phyloP scores from a whole-genome alignment of 441 rosid genomes.

The Gossypium davidsonii region DNA sequence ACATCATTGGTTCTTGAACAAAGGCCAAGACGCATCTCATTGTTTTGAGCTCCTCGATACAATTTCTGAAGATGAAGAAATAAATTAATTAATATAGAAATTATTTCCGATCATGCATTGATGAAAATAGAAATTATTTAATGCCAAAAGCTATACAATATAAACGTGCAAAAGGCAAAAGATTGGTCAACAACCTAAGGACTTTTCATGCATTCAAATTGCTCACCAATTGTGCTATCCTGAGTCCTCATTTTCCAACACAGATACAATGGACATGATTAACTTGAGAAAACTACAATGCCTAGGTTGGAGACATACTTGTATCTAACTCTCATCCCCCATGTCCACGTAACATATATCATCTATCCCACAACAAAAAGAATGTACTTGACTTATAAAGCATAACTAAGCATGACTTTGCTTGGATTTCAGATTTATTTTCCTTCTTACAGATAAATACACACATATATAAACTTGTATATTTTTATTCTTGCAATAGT shows the following conservation, averaged over 20 bases:
- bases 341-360: not conserved
- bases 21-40: constrained; percentile 89
- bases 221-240: not conserved
- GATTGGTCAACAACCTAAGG: not conserved
- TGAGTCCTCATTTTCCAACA: not conserved
- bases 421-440: not conserved
- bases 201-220: not conserved
- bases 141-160: not conserved
- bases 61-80: constrained; percentile 40
- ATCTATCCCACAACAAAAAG: not conserved
- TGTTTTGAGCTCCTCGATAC: constrained; percentile 67
- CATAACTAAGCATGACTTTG: not conserved
- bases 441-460: not conserved
- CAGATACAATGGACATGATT: not conserved
- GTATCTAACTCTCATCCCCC: not conserved
- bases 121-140: not conserved
- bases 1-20: constrained; percentile 84
- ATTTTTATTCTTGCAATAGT: not conserved
- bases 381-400: not conserved
- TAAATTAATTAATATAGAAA: not conserved
- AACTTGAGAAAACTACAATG: not conserved
- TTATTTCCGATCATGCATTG: not conserved
- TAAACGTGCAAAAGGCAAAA: not conserved
- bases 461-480: too few relatives aligned
- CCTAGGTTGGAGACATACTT: not conserved